Conservation (phyloP, 2,329 filamentous ascomycete species). For the Penicillium sp. region DNA sequence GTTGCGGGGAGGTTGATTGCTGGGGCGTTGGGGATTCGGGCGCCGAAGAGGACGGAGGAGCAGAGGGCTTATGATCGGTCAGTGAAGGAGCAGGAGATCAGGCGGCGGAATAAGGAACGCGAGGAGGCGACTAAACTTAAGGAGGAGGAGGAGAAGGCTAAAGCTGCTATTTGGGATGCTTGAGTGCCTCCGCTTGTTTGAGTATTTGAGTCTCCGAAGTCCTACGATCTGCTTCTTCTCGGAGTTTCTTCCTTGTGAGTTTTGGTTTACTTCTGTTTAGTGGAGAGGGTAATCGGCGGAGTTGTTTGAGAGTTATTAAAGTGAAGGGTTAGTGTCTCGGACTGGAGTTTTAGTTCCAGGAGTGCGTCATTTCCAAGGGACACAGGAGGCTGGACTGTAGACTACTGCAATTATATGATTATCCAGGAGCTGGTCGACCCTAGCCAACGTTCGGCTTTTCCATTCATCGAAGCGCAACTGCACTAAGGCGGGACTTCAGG, state of each 20-base stretch:
- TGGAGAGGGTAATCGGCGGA: background rate
- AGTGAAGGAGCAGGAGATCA: constrained; percentile 82
- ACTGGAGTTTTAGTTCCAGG: background rate
- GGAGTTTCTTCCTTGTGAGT: background rate
- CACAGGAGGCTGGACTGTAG: background rate
- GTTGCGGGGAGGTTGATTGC: constrained; percentile 90
- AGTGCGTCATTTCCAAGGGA: background rate
- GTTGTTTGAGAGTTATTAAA: background rate
- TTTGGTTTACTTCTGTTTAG: background rate
- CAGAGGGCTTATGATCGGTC: constrained; percentile 84
- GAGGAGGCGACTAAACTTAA: constrained; percentile 67
- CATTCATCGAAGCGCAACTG: background rate
- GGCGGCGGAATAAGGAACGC: constrained; percentile 72
- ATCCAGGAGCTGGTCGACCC: background rate
- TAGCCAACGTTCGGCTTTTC: background rate
- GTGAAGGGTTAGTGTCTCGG: background rate
- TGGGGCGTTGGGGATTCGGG: constrained; percentile 79
- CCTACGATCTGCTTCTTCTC: background rate
- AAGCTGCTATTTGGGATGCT: constrained; percentile 83
- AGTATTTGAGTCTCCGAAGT: background rate
- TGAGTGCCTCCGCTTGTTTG: constrained; percentile 33
- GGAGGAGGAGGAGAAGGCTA: constrained; percentile 73
- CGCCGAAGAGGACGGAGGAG: constrained; percentile 83
- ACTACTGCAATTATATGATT: background rate
- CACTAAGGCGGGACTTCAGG: background rate